Conservation (phyloP, 2,329 filamentous ascomycete genomes). For the Sarocladiaceae sp. region DNA sequence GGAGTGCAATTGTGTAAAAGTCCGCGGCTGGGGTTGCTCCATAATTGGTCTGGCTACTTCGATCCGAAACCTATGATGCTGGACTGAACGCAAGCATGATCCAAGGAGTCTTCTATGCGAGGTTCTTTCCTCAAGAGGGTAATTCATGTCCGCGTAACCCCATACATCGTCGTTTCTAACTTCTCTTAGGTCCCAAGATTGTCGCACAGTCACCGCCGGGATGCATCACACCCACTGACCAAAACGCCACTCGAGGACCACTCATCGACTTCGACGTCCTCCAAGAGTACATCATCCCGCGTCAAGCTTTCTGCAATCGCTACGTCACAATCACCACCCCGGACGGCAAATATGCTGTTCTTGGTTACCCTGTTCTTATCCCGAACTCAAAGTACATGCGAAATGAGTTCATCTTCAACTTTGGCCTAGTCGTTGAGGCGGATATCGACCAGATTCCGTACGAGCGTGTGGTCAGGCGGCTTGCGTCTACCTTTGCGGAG, state of each 20-base stretch:
- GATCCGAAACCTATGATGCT: background rate
- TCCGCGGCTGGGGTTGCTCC: too few relatives aligned
- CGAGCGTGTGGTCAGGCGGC: slow-evolving; percentile 78
- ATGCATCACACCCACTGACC: slow-evolving; percentile 48
- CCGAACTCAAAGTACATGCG: slow-evolving; percentile 77
- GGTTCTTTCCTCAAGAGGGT: slow-evolving; percentile 65
- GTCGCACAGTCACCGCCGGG: slow-evolving; percentile 60
- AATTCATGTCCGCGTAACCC: slow-evolving; percentile 13
- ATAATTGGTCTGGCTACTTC: too few relatives aligned
- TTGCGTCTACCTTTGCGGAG: slow-evolving; percentile 80
- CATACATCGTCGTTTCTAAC: slow-evolving; percentile 2
- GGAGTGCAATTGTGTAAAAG: too few relatives aligned
- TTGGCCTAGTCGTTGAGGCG: slow-evolving; percentile 73
- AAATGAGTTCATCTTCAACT: slow-evolving; percentile 98
- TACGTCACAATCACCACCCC: slow-evolving; percentile 76
- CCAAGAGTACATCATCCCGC: slow-evolving; percentile 89
- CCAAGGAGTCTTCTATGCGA: slow-evolving; percentile 66
- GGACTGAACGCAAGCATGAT: slow-evolving; percentile 44
- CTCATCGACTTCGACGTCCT: slow-evolving; percentile 84
- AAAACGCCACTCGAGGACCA: slow-evolving; percentile 37
- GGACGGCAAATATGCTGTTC: slow-evolving; percentile 66
- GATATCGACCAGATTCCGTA: slow-evolving; percentile 70
- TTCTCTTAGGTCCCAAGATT: slow-evolving; percentile 51
- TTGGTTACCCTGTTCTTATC: slow-evolving; percentile 88
- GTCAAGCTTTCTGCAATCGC: slow-evolving; percentile 91